These are phyloP conservation scores for Yamadazyma siamensis DNA, from an alignment of 1,139 yeast genomes.

Conservation along the genomic window DNA sequence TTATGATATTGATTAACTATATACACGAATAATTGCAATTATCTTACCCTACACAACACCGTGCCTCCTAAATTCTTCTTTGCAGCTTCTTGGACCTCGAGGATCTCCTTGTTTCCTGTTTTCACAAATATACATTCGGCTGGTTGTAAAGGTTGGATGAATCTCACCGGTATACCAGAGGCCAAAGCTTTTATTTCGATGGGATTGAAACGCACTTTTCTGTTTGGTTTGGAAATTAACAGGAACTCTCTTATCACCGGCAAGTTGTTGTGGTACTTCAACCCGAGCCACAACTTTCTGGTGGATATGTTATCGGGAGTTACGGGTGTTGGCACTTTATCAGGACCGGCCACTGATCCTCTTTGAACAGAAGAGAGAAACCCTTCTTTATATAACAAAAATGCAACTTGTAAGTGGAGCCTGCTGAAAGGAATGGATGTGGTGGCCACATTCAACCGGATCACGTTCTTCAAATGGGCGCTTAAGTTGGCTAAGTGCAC, in stretches of 20 bases:
- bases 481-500: constrained; percentile 82
- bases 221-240: constrained; percentile 81
- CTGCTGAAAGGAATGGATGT: constrained; percentile 85
- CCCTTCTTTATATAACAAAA: constrained; percentile 88
- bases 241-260: constrained; percentile 74
- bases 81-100: constrained; percentile 84
- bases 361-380: constrained; percentile 79
- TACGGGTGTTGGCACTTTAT: constrained; percentile 65
- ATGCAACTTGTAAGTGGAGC: constrained; percentile 76
- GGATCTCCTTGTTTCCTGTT: constrained; percentile 49
- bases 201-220: constrained; percentile 61
- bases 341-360: constrained; percentile 93
- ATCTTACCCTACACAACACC: constrained; percentile 76
- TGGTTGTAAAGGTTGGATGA: constrained; percentile 78
- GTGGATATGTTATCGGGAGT: constrained; percentile 86
- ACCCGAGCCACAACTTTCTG: constrained; percentile 86
- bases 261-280: constrained; percentile 78
- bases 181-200: constrained; percentile 72
- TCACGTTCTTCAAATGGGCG: constrained; percentile 86
- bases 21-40: constrained; percentile 11
- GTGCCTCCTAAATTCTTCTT: constrained; percentile 70
- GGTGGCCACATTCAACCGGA: constrained; percentile 67
- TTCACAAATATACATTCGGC: constrained; percentile 82
- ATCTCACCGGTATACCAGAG: constrained; percentile 70
- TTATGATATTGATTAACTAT: constrained; percentile 4